Evolutionary conservation across 116 monocot genomes (phyloP).

Genomic region (Cymodocea nodosa): DNA sequence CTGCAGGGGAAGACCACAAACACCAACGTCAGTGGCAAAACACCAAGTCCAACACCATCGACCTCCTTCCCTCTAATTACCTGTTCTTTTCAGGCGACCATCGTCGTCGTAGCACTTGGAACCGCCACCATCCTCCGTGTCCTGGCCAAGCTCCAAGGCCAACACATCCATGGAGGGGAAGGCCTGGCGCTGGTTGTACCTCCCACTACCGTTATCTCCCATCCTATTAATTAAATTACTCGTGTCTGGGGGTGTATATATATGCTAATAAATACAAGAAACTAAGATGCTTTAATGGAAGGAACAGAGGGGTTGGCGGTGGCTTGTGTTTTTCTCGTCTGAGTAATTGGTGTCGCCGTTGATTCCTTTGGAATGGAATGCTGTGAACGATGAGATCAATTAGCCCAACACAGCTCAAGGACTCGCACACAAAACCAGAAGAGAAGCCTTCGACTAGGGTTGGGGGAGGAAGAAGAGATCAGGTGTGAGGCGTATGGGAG

Average conservation of each 20-base stretch:
- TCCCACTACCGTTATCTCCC: constrained; percentile 15
- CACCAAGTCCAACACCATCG: neutral
- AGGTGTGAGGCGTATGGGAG: neutral
- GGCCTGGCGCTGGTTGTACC: constrained; percentile 8
- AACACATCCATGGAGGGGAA: constrained; percentile 20
- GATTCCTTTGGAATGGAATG: neutral
- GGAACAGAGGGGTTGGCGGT: neutral
- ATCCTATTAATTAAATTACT: neutral
- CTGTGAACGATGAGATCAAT: neutral
- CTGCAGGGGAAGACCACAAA: constrained; percentile 7
- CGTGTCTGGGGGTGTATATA: neutral
- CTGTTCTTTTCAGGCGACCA: constrained; percentile 36
- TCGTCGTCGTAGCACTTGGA: constrained; percentile 43
- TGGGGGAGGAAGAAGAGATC: neutral
- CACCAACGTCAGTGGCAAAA: neutral
- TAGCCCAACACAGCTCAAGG: neutral
- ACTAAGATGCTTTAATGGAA: neutral
- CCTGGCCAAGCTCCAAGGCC: constrained; percentile 20
- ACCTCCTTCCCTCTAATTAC: constrained; percentile 2
- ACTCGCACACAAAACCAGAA: neutral
- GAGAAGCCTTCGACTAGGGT: neutral
- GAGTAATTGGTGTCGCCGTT: neutral
- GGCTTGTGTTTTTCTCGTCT: too few relatives aligned
- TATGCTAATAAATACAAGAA: neutral
- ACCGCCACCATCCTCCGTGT: neutral